Evolutionary conservation across 495 filamentous ascomycete species (phyloP).

Genomic region (Penicillium arizonense): DNA sequence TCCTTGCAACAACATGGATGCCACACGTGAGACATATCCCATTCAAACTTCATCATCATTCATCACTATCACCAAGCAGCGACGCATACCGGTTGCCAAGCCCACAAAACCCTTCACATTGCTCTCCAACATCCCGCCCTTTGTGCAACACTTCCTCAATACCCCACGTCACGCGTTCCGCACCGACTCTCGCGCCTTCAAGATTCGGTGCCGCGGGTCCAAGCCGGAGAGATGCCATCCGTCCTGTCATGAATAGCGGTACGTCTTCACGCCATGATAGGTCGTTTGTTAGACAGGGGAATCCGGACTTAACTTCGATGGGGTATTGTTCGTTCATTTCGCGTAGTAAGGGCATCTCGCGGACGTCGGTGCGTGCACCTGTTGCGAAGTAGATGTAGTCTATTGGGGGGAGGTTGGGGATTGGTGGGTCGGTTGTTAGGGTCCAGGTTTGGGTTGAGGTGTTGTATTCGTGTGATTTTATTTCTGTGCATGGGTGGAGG

Average conservation of each 20-base stretch:
- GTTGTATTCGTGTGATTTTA: slow-evolving; percentile 36
- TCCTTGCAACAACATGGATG: not conserved
- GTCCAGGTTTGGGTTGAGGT: slow-evolving; percentile 45
- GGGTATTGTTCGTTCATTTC: slow-evolving; percentile 51
- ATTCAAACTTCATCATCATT: slow-evolving; percentile 1
- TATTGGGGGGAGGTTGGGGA: slow-evolving; percentile 48
- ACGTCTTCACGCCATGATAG: slow-evolving; percentile 59
- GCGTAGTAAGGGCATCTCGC: slow-evolving; percentile 47
- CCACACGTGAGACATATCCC: slow-evolving; percentile 7
- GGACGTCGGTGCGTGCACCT: slow-evolving; percentile 51
- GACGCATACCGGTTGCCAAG: slow-evolving; percentile 36
- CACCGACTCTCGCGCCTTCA: slow-evolving; percentile 60
- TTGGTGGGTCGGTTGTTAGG: slow-evolving; percentile 46
- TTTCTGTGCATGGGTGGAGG: slow-evolving; percentile 49
- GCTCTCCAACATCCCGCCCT: slow-evolving; percentile 18
- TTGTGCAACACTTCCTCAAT: slow-evolving; percentile 49
- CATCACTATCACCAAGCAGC: slow-evolving; percentile 14
- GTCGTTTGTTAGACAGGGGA: slow-evolving; percentile 64
- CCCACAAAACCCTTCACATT: slow-evolving; percentile 30
- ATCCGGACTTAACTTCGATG: slow-evolving; percentile 48
- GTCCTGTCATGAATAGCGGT: slow-evolving; percentile 60
- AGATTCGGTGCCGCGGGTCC: slow-evolving; percentile 63
- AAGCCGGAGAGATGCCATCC: slow-evolving; percentile 55
- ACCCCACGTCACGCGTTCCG: slow-evolving; percentile 61
- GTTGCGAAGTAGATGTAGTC: slow-evolving; percentile 68